Percentiles rank a stretch among this genome's conserved stretches.
Conservation (phyloP, 805 yeast genomes). For the Henningerozyma blattae region DNA sequence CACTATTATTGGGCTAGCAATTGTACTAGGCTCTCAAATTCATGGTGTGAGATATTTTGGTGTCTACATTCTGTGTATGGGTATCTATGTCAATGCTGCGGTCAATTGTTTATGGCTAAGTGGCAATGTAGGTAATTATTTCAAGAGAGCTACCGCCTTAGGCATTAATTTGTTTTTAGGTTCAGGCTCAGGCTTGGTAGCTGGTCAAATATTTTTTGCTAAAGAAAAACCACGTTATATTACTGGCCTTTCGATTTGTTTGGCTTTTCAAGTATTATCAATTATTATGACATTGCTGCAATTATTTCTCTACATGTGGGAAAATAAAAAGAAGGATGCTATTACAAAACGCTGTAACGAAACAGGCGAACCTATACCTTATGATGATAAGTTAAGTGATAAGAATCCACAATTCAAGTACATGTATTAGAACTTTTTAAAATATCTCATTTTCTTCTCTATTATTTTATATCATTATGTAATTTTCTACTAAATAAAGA, state of each 20-base stretch:
- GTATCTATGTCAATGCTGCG: constrained; percentile 30
- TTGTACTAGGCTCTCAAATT: constrained; percentile 23
- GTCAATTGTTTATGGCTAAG: constrained; percentile 29
- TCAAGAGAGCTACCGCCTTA: constrained; percentile 29
- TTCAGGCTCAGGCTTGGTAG: constrained; percentile 27
- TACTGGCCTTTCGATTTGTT: constrained; percentile 30
- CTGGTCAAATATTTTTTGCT: constrained; percentile 27
- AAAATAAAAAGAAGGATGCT: constrained; percentile 26
- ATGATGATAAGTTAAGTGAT: constrained; percentile 25
- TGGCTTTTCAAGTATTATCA: constrained; percentile 33
- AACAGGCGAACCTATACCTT: constrained; percentile 24
- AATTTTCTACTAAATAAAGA: no score
- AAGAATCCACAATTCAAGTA: constrained; percentile 35
- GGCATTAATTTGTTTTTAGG: constrained; percentile 28
- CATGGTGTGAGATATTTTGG: constrained; percentile 29
- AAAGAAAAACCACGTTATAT: constrained; percentile 30
- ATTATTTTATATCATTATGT: no score
- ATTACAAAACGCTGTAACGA: constrained; percentile 23
- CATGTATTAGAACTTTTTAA: no score
- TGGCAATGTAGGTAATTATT: constrained; percentile 29
- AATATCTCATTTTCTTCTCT: no score
- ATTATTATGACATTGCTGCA: constrained; percentile 26
- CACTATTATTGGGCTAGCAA: constrained; percentile 24
- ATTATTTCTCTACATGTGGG: constrained; percentile 21
- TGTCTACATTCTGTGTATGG: constrained; percentile 28